phyloP scores from a whole-genome alignment of 1,139 yeast species.

The Blastobotrys indianensis region DNA sequence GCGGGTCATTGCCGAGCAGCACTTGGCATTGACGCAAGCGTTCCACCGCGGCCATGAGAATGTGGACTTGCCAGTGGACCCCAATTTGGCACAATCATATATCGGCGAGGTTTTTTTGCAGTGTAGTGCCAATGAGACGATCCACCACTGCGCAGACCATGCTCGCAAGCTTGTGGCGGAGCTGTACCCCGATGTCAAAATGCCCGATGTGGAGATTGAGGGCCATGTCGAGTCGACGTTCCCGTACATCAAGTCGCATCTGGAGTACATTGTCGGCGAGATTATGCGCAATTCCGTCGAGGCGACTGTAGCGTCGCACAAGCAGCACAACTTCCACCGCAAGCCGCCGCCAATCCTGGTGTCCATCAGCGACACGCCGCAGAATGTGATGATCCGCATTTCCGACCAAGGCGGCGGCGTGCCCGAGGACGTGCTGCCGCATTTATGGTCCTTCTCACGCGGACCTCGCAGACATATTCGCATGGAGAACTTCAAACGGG shows the following conservation, averaged over 20 bases:
- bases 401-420: constrained; percentile 92
- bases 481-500: constrained; percentile 28
- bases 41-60: constrained; percentile 37
- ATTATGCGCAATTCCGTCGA: constrained; percentile 77
- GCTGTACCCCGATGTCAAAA: constrained; percentile 46
- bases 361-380: constrained; percentile 60
- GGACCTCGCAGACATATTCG: constrained; percentile 30
- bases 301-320: constrained; percentile 54
- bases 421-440: constrained; percentile 47
- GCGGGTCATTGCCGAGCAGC: constrained; percentile 87
- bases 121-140: constrained; percentile 69
- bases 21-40: constrained; percentile 66
- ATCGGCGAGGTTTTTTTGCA: constrained; percentile 82
- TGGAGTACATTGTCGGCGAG: constrained; percentile 82
- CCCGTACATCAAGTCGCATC: constrained; percentile 80
- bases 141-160: constrained; percentile 51
- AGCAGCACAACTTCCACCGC: constrained; percentile 29
- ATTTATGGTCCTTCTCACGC: constrained; percentile 71
- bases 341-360: constrained; percentile 66
- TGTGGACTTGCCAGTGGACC: constrained; percentile 30
- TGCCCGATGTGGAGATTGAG: constrained; percentile 72
- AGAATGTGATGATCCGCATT: constrained; percentile 66
- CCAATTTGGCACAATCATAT: constrained; percentile 45
- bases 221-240: constrained; percentile 57
- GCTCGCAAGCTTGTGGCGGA: constrained; percentile 37